These are phyloP conservation scores for Erodium texanum DNA, from an alignment of 441 rosid genomes.

Conservation along the genomic window DNA sequence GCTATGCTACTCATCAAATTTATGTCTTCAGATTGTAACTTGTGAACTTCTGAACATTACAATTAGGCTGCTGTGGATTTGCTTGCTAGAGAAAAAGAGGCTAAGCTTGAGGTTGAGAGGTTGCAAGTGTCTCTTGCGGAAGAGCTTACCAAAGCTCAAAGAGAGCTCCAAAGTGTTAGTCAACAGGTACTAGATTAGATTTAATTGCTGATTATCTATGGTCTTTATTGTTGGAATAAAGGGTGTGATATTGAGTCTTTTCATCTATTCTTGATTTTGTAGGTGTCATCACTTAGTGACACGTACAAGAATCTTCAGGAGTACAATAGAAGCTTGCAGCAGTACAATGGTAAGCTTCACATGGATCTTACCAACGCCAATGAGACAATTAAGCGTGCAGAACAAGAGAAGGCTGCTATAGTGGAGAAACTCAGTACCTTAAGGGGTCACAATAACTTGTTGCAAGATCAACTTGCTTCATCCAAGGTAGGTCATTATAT, in stretches of 20 bases:
- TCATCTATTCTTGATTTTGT: conserved; percentile 14
- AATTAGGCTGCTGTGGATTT: neutral
- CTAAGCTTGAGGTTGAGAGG: neutral
- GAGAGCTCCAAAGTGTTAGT: conserved; percentile 44
- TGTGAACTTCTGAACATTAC: neutral
- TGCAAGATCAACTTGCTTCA: conserved; percentile 44
- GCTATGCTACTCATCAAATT: neutral
- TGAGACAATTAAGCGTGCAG: conserved; percentile 43
- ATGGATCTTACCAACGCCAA: conserved; percentile 46
- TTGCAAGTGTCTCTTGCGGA: neutral
- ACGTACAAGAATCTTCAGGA: conserved; percentile 57
- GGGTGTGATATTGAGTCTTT: neutral
- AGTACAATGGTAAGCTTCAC: conserved; percentile 56
- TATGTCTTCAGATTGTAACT: neutral
- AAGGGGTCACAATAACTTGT: conserved; percentile 40
- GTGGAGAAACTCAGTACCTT: conserved; percentile 43
- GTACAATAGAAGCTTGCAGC: conserved; percentile 55
- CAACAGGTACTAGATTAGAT: conserved; percentile 35
- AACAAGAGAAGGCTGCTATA: conserved; percentile 44
- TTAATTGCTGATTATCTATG: too few species aligned
- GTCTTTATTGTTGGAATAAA: too few species aligned
- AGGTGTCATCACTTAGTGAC: conserved; percentile 51
- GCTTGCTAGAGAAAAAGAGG: neutral
- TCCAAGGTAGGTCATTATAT: conserved; percentile 30
- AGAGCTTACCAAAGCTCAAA: conserved; percentile 47